Evolutionary conservation across 2,329 filamentous ascomycete genomes (phyloP), one percentile per base, ranked within the genome.

Genomic region (Dactylellina parvicollis): DNA sequence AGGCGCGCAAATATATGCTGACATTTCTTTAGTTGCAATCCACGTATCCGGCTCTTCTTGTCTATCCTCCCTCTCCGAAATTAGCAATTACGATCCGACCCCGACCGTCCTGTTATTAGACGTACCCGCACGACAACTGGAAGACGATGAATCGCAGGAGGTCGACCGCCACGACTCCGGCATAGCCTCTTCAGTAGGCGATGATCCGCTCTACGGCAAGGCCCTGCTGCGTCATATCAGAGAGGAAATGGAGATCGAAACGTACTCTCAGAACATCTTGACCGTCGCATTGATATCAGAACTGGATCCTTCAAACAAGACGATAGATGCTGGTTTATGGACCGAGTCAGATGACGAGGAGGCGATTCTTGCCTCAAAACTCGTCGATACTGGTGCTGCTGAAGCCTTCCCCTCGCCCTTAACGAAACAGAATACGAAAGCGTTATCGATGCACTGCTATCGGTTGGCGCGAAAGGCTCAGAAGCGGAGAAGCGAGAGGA

Each of bases 321-420:
- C 49, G 59, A 36, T 72, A 59, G 52, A 71, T 49, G 66, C 70
- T 16, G 62, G 71, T 30, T 72, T 64, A 26, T 75, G 76, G 75
- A 75, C 61, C 60, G 62, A 61, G 64, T 74, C 34, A 64, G 76
- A 72, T 59, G 76, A 59, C 38, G 52, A 75, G 38, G 76, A 87
- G 70, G 83, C 84, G 10, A 81, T 83, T 44, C 82, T 85, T 56
- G 84, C 93, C 72, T 86, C 89, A 76, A 87, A 85, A 77, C 96
- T 92, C 79, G 82, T 98, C 22, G 92, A 96, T 78, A 87, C 90
- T 2, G 95, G 95, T 34, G 94, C 94, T 9, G 85, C 90, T 28
- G 94, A 98, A 80, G 91, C 96, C 52, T 85, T 97, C 75, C 87
- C 89, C 24, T 92, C 90, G 77, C 94, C 94, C 0, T 81, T 98